Evolutionary conservation across 495 filamentous ascomycete genomes (phyloP), one percentile per base, ranked within the genome.

Genomic region (Lasiosphaeris hirsuta): DNA sequence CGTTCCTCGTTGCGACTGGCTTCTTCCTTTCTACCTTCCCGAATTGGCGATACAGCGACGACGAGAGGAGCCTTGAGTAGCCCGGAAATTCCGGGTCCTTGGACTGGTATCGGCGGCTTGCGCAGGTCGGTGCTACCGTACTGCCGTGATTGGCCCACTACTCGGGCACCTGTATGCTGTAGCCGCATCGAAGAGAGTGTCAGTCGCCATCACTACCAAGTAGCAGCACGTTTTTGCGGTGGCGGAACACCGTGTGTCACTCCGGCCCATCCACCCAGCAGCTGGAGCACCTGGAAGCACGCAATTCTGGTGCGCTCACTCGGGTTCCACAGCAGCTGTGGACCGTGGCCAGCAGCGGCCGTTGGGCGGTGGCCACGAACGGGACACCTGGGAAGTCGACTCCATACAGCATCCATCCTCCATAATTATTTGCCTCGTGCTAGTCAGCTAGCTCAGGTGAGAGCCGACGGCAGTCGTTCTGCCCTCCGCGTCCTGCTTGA

Each of bases 101-200:
- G 53, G 53, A 55, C 42, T 55, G 14, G 53, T 35, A 44, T 55
- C 41, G 15, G 46, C 49, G 49, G 49, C 49, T n/a, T 17, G 6
- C 23, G 15, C 13, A n/a, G 51, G 23, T 34, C 23, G 23, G 30
- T 42, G 14, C 14, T 45, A 17, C 53, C 53, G 34, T 41, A 10
- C 42, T 36, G 41, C 17, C 41, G 42, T 55, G 53, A 55, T 55
- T 55, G 42, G 53, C 30, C n/a, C 41, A 34, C 18, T 30, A 15
- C 18, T 36, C 37, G 30, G 17, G 41, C 17, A 45, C 33, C 42
- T 45, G 52, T 15, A 33, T 38, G 35, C 23, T 36, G 41, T 36
- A n/a, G 14, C 15, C 30, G 41, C 19, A 5, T 15, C 15, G 14
- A 19, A 2, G 11, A 15, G 17, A 19, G 42, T 18, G 40, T 17